Evolutionary conservation across 805 yeast species (phyloP), one percentile per base, ranked within the genome.

Genomic region (Saturnispora ahearnii): DNA sequence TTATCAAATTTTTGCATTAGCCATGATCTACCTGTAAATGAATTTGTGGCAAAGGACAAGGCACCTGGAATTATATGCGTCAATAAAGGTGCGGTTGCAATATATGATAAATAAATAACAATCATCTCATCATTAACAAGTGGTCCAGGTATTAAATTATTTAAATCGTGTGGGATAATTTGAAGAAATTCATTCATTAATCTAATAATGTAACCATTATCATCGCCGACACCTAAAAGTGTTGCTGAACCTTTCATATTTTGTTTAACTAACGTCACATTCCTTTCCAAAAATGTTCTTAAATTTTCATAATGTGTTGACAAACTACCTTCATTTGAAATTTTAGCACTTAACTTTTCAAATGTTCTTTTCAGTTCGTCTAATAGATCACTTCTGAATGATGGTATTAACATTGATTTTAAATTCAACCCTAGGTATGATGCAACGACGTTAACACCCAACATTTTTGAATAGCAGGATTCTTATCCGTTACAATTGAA

Each of bases 131-230:
- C 56, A 26, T 40, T 24, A 7, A 13, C 24, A 15, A 34, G 10
- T 5, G 18, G 15, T 9, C 44, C 41, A 1, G 50, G 38, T 3
- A 29, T 33, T 4, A 48, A 40, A 48, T 53, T 53, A 22, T 32
- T 31, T n/a, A 52, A 34, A 50, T 53, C 44, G 40, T 34, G 46
- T 4, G 57, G 57, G 15, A 50, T 21, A 11, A 53, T 54, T 22
- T 50, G 46, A 26, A 41, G 32, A 30, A 47, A 54, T 13, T 52
- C 51, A 42, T 51, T 50, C 34, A 53, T 32, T 18, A 53, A 24
- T 36, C 49, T 38, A 11, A 53, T 37, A 13, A 47, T 34, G 28
- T 47, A 53, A 5, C 50, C 50, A 41, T 44, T 44, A 21, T 53
- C 44, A n/a, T 46, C 32, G n/a, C 33, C 45, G 22, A 44, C 54